Percentiles rank a stretch among this genome's conserved stretches.
These are phyloP conservation scores for Lodderomyces beijingensis DNA, from an alignment of 1,139 yeast species.

Conservation along the genomic window DNA sequence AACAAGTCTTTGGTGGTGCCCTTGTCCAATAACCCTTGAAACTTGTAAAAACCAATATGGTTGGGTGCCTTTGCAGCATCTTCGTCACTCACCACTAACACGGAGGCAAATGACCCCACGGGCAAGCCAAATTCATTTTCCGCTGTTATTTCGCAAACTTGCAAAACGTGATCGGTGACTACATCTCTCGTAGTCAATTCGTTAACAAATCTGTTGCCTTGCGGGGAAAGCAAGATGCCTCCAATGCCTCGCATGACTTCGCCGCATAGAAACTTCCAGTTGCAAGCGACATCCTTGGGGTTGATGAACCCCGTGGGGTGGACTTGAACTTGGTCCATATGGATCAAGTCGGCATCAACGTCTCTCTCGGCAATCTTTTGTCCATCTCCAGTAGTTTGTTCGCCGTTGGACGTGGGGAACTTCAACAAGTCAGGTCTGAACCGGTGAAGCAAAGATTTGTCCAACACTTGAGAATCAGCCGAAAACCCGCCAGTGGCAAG, in stretches of 20 bases:
- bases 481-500: slow-evolving; percentile 40
- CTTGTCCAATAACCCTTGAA: slow-evolving; percentile 22
- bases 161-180: slow-evolving; percentile 25
- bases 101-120: slow-evolving; percentile 17
- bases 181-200: slow-evolving; percentile 32
- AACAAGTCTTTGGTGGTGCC: slow-evolving; percentile 22
- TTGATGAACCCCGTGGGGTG: slow-evolving; percentile 40
- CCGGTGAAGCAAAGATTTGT: slow-evolving; percentile 20
- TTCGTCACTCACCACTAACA: slow-evolving; percentile 22
- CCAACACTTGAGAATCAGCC: slow-evolving; percentile 21
- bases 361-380: slow-evolving; percentile 31
- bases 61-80: slow-evolving; percentile 25
- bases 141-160: slow-evolving; percentile 17
- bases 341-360: slow-evolving; percentile 27
- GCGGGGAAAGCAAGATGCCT: slow-evolving; percentile 31
- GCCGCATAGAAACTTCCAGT: slow-evolving; percentile 35
- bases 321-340: slow-evolving; percentile 36
- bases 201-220: slow-evolving; percentile 32
- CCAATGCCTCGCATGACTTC: slow-evolving; percentile 37
- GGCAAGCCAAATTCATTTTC: slow-evolving; percentile 9
- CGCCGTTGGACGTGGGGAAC: slow-evolving; percentile 35
- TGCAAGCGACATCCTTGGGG: slow-evolving; percentile 13
- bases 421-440: slow-evolving; percentile 30
- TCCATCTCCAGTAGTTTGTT: slow-evolving; percentile 36
- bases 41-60: slow-evolving; percentile 29